phyloP scores from a whole-genome alignment of 2,329 filamentous ascomycete genomes.

The Fusarium bactridioides region DNA sequence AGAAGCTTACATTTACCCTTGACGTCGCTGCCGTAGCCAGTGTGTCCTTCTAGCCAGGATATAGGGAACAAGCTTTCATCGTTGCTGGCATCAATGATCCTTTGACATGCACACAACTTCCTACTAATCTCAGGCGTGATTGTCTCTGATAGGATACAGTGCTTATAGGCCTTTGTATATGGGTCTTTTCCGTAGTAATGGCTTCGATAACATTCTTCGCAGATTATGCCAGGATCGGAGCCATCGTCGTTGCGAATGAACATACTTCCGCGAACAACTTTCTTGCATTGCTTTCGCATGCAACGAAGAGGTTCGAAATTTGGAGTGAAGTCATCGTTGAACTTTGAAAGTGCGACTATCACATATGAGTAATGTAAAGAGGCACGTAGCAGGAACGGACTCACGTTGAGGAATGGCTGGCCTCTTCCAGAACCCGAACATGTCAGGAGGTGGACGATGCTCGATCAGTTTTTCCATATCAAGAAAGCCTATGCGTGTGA shows the following conservation, averaged over 20 bases:
- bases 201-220: constrained; percentile 28
- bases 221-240: constrained; percentile 14
- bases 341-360: constrained; percentile 17
- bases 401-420: constrained; percentile 36
- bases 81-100: neutral
- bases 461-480: constrained; percentile 36
- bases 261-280: constrained; percentile 31
- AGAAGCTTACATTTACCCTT: constrained; percentile 13
- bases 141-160: constrained; percentile 20
- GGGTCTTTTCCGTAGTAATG: constrained; percentile 13
- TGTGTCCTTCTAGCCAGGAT: neutral
- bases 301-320: constrained; percentile 27
- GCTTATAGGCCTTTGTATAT: constrained; percentile 31
- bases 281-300: constrained; percentile 23
- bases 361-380: neutral
- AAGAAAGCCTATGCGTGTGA: constrained; percentile 18
- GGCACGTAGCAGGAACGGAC: neutral
- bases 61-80: constrained; percentile 16
- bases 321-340: constrained; percentile 14
- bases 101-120: constrained; percentile 25
- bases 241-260: constrained; percentile 8
- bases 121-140: constrained; percentile 28
- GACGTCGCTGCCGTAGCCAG: neutral
- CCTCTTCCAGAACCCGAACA: constrained; percentile 28
- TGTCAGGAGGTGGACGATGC: constrained; percentile 28